These are phyloP conservation scores for Globisporangium okanoganense DNA, from an alignment of 352 stramenopile species.

Conservation along the genomic window DNA sequence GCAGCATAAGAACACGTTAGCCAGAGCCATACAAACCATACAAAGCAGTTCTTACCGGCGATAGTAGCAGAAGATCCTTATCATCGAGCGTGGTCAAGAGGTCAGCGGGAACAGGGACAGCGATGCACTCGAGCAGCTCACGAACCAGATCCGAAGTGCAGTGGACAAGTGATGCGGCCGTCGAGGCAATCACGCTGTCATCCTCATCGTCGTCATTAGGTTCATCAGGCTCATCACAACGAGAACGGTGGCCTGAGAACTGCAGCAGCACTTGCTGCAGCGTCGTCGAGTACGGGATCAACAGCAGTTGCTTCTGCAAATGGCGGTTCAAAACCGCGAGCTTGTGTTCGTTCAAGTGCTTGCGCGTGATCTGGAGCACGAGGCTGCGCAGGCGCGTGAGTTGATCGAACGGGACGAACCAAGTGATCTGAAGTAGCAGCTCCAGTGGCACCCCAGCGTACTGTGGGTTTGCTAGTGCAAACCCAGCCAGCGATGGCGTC, in stretches of 20 bases:
- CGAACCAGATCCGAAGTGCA: conserved; percentile 5
- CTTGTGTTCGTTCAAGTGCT: conserved; percentile 49
- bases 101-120: neutral
- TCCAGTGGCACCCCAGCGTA: conserved; percentile 18
- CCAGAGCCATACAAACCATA: neutral
- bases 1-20: neutral
- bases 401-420: conserved; percentile 64
- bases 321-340: conserved; percentile 42
- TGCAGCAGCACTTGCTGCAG: conserved; percentile 41
- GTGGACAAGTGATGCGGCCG: conserved; percentile 1
- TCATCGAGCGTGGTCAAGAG: neutral
- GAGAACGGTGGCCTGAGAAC: conserved; percentile 20
- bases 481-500: neutral
- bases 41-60: conserved; percentile 28
- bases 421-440: conserved; percentile 44
- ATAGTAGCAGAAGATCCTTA: conserved; percentile 22
- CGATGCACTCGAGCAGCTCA: conserved; percentile 15
- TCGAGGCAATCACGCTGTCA: neutral
- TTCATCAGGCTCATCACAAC: neutral
- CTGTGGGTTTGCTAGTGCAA: conserved; percentile 14
- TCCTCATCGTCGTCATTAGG: neutral
- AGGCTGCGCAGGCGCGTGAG: conserved; percentile 35
- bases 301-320: conserved; percentile 45
- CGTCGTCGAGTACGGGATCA: conserved; percentile 30
- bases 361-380: conserved; percentile 51